These are phyloP conservation scores for Populus tremula DNA, from an alignment of 345 rosid species.

Conservation along the genomic window DNA sequence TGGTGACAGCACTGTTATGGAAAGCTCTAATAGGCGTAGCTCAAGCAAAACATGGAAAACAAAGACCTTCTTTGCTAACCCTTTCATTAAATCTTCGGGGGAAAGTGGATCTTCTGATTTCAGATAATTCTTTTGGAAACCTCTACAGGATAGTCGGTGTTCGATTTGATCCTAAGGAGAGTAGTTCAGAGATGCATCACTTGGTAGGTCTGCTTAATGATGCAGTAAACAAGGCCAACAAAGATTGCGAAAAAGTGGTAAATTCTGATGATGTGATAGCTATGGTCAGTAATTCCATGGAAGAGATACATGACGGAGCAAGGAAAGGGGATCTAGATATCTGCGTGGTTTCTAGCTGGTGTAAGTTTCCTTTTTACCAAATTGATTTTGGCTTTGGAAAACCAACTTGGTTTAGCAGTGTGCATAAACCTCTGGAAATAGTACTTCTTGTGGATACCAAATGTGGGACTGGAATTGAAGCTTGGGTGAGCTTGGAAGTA, in stretches of 20 bases:
- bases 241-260: not conserved
- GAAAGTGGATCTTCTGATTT: not conserved
- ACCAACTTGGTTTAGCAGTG: slow-evolving; percentile 12
- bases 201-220: not conserved
- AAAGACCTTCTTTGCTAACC: slow-evolving; percentile 7
- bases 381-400: slow-evolving; percentile 21
- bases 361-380: slow-evolving; percentile 6
- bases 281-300: not conserved
- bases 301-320: not conserved
- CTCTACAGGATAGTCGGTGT: slow-evolving; percentile 4
- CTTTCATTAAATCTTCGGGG: slow-evolving; percentile 4
- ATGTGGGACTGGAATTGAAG: slow-evolving; percentile 16
- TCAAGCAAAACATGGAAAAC: not conserved
- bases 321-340: not conserved
- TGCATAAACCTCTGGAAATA: slow-evolving; percentile 12
- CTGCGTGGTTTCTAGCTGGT: slow-evolving; percentile 8
- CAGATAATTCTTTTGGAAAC: slow-evolving; percentile 12
- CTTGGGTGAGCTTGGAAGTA: slow-evolving; percentile 18
- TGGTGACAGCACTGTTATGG: slow-evolving; percentile 42
- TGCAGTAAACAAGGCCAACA: not conserved
- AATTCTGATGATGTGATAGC: not conserved
- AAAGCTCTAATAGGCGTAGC: slow-evolving; percentile 14
- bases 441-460: slow-evolving; percentile 8
- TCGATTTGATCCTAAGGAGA: not conserved
- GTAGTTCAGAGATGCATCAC: not conserved